Evolutionary conservation across 352 stramenopile genomes (phyloP).

Genomic region (Aphanomyces euteiches): DNA sequence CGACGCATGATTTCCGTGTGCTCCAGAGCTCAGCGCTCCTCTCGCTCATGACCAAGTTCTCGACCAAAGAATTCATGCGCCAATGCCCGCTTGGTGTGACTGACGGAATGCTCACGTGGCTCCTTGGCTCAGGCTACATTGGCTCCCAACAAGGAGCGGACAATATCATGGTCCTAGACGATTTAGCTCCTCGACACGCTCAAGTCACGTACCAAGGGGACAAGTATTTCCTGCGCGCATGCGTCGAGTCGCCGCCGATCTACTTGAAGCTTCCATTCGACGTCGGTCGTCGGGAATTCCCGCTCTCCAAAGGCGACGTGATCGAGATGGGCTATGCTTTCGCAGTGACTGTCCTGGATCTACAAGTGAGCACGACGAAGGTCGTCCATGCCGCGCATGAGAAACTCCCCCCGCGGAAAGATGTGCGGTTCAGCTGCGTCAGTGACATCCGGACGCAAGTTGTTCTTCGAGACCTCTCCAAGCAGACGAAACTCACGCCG

Average conservation of each 20-base stretch:
- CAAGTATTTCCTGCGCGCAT: slow-evolving; percentile 14
- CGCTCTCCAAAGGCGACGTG: slow-evolving; percentile 14
- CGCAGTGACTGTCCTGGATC: slow-evolving; percentile 10
- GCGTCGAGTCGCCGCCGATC: neutral
- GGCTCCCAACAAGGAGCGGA: neutral
- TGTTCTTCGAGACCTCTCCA: neutral
- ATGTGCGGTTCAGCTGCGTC: slow-evolving; percentile 8
- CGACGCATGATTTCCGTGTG: neutral
- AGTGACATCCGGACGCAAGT: neutral
- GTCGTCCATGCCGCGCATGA: neutral
- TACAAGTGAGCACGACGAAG: neutral
- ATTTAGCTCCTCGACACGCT: neutral
- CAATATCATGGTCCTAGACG: neutral
- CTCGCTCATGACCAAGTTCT: slow-evolving; percentile 15
- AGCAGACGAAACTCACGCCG: slow-evolving; percentile 4
- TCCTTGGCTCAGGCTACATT: neutral
- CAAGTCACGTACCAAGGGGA: slow-evolving; percentile 7
- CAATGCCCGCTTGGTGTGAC: neutral
- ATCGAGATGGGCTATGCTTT: slow-evolving; percentile 20
- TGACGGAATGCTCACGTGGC: neutral
- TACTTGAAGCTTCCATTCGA: slow-evolving; percentile 10
- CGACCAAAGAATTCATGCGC: neutral
- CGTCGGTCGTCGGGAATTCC: neutral
- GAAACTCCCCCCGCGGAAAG: neutral
- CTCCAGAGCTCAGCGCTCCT: neutral